phyloP scores from a whole-genome alignment of 805 yeast genomes.

The Kodamaea lidongshanica region DNA sequence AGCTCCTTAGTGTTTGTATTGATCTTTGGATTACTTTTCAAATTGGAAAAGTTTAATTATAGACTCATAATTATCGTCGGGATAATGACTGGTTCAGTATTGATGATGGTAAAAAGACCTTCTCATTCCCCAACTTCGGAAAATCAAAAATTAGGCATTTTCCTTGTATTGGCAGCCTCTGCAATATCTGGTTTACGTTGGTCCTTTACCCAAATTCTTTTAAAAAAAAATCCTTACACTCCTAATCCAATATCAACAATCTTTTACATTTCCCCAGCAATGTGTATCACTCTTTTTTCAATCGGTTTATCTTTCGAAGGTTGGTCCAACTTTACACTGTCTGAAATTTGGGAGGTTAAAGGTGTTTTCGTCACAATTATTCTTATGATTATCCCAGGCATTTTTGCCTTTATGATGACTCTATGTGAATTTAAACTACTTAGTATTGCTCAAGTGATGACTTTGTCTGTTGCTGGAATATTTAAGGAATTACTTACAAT shows the following conservation, averaged over 20 bases:
- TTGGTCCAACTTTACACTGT: constrained; percentile 41
- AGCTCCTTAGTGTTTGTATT: constrained; percentile 84
- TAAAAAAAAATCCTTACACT: constrained; percentile 53
- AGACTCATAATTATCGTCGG: constrained; percentile 62
- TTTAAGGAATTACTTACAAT: constrained; percentile 89
- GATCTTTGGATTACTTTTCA: constrained; percentile 77
- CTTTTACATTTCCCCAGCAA: constrained; percentile 76
- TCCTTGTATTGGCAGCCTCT: constrained; percentile 70
- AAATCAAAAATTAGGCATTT: constrained; percentile 49
- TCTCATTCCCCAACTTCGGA: constrained; percentile 14
- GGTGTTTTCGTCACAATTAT: constrained; percentile 52
- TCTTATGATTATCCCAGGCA: constrained; percentile 72
- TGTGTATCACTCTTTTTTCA: constrained; percentile 57
- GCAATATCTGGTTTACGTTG: constrained; percentile 86
- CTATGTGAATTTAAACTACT: constrained; percentile 79
- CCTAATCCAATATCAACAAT: constrained; percentile 81
- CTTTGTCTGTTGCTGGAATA: constrained; percentile 86
- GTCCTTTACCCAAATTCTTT: constrained; percentile 85
- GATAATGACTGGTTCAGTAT: constrained; percentile 78
- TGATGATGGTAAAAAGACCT: constrained; percentile 67
- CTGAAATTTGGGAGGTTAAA: constrained; percentile 60
- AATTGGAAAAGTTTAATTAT: constrained; percentile 67
- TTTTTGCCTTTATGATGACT: constrained; percentile 85
- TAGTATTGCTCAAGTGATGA: constrained; percentile 74
- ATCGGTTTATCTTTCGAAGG: constrained; percentile 72